Evolutionary conservation across 2,329 filamentous ascomycete genomes (phyloP).

Genomic region (Myotisia sp.): DNA sequence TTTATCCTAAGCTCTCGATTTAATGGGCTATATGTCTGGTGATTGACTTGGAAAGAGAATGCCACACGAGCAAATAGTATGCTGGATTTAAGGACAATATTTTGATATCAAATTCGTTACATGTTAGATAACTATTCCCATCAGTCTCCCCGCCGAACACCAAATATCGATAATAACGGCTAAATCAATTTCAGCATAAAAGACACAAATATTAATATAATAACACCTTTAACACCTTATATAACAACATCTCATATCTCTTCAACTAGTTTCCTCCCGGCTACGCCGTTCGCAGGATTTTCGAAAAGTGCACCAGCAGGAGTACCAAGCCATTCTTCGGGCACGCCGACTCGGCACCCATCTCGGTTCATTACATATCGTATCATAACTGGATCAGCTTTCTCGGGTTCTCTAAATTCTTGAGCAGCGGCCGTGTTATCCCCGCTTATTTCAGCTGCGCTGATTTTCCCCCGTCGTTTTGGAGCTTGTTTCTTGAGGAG

Average conservation of each 20-base stretch:
- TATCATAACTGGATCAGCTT: conserved; percentile 31
- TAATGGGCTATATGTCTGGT: background rate
- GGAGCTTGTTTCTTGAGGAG: conserved; percentile 53
- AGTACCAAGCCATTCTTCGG: conserved; percentile 35
- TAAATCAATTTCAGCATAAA: conserved; percentile 1
- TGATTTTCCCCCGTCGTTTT: conserved; percentile 40
- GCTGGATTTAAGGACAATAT: no score
- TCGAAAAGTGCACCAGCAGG: conserved; percentile 29
- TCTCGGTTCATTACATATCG: conserved; percentile 32
- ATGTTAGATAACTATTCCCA: background rate
- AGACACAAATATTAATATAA: conserved; percentile 1
- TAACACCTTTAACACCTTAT: background rate
- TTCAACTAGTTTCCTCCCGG: conserved; percentile 24
- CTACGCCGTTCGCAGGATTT: conserved; percentile 9
- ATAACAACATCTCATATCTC: conserved; percentile 20
- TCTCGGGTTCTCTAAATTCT: conserved; percentile 24
- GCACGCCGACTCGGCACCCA: conserved; percentile 31
- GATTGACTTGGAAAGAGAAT: background rate
- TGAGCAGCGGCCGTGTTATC: conserved; percentile 27
- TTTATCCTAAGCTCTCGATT: background rate
- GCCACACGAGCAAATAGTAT: background rate
- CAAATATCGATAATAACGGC: background rate
- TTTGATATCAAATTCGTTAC: no score
- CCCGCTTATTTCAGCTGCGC: conserved; percentile 29
- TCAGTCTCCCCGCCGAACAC: background rate